Evolutionary conservation across 768 basidiomycete genomes (phyloP), one percentile per base, ranked within the genome.

Genomic region (Rhodotorula taiwanensis): DNA sequence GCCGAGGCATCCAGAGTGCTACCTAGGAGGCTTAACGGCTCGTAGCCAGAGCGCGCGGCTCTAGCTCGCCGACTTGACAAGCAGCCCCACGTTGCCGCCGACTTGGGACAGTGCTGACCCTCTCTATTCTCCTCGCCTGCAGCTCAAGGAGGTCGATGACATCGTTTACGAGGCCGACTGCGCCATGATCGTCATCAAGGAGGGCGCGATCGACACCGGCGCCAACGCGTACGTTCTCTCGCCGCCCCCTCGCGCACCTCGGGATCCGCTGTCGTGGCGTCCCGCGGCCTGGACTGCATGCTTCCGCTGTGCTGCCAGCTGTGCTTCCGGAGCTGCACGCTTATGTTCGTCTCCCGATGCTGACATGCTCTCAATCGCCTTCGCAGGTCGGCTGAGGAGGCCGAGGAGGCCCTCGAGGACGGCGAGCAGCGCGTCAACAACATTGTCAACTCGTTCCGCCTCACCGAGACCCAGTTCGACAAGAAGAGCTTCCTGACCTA

Each of bases 191-290:
- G 49, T 34, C 64, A 44, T 74, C 56, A 56, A 60, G 49, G 77
- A 80, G 8, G 90, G 89, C 58, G 85, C 91, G 71, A 78, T 98
- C 65, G 84, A 99, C 75, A 99, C 94, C 74, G 95, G 93, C 86
- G 62, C 67, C 80, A 72, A 56, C 34, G 10, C 41, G 47, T 34
- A 27, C 36, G 55, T 28, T 54, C 20, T 28, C 5, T 18, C 31
- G 21, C 16, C 31, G 21, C 49, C 13, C 21, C 4, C 21, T 31
- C 21, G 18, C 41, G 42, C 8, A 45, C 39, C 58, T 16, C 70
- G n/a, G 21, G 3, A 30, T 30, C 8, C 34, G 10, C 52, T 58
- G 45, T n/a, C n/a, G n/a, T n/a, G n/a, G n/a, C n/a, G n/a, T n/a
- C n/a, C n/a, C n/a, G n/a, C n/a, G n/a, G n/a, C n/a, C n/a, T n/a